A percentile compares a stretch with the other conserved stretches of the same genome.
Evolutionary conservation across 805 yeast genomes (phyloP).

Genomic region (Metschnikowia koreensis): DNA sequence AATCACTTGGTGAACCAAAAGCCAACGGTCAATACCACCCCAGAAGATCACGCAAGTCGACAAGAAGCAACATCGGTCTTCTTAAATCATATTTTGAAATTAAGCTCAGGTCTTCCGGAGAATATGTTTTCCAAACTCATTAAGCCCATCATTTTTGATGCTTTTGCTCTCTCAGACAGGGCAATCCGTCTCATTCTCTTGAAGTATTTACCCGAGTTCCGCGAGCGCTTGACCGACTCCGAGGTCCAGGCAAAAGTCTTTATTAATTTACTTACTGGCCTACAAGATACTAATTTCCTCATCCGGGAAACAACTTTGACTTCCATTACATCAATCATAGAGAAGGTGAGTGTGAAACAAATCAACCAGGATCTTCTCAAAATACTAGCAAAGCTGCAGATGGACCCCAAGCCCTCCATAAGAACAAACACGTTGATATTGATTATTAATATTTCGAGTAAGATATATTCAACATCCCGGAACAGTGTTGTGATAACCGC

Average conservation of each 20-base stretch:
- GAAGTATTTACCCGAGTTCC: conserved; percentile 56
- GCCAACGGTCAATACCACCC: conserved; percentile 26
- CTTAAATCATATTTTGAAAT: conserved; percentile 42
- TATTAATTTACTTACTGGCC: conserved; percentile 70
- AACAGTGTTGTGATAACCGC: conserved; percentile 84
- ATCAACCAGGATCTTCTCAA: conserved; percentile 83
- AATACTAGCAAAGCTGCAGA: conserved; percentile 76
- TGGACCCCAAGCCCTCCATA: conserved; percentile 72
- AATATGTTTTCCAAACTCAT: conserved; percentile 41
- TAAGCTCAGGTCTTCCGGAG: conserved; percentile 27
- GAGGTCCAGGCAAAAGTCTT: conserved; percentile 72
- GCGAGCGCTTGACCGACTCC: conserved; percentile 48
- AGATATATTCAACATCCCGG: conserved; percentile 54
- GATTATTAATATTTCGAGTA: conserved; percentile 61
- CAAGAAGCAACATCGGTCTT: conserved; percentile 39
- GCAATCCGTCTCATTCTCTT: conserved; percentile 72
- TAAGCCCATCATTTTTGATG: conserved; percentile 62
- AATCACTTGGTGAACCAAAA: conserved; percentile 26
- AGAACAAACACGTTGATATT: conserved; percentile 74
- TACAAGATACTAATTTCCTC: conserved; percentile 78
- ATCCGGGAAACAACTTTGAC: conserved; percentile 79
- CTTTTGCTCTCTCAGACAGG: conserved; percentile 70
- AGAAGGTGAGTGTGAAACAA: conserved; percentile 71
- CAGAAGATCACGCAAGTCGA: conserved; percentile 30
- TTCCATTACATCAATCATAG: conserved; percentile 58